A percentile compares a stretch with the other conserved stretches of the same genome.
Evolutionary conservation across 768 basidiomycete genomes (phyloP).

Genomic region (Phaeolepiota aurea): DNA sequence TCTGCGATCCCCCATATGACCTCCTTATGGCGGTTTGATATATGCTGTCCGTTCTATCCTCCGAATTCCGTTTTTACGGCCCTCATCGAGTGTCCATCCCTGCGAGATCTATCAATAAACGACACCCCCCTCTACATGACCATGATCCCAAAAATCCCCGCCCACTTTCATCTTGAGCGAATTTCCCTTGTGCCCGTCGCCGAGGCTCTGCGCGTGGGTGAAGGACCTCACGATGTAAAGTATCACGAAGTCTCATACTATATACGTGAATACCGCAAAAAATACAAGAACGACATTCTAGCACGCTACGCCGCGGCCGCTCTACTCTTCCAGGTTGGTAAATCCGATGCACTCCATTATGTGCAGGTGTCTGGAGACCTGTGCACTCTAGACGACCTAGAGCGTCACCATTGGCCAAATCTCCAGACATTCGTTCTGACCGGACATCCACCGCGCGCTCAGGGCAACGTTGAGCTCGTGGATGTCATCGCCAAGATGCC

Average conservation of each 20-base stretch:
- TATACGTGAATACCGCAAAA: conserved; percentile 28
- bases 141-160: conserved; percentile 21
- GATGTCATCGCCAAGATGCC: conserved; percentile 28
- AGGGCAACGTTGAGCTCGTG: conserved; percentile 17
- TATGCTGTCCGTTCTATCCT: conserved; percentile 31
- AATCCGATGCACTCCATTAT: conserved; percentile 19
- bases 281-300: conserved; percentile 24
- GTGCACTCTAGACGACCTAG: conserved; percentile 21
- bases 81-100: conserved; percentile 22
- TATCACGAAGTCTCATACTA: conserved; percentile 27
- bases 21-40: conserved; percentile 22
- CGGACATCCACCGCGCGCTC: conserved; percentile 23
- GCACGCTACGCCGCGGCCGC: conserved; percentile 19
- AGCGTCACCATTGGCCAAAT: conserved; percentile 23
- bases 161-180: conserved; percentile 21
- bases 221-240: conserved; percentile 28
- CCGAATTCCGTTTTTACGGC: conserved; percentile 25
- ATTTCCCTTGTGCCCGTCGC: conserved; percentile 28
- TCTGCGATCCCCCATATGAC: conserved; percentile 27
- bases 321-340: conserved; percentile 22
- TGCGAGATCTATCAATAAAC: conserved; percentile 25
- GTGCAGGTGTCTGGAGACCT: conserved; percentile 30
- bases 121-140: conserved; percentile 31
- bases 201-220: conserved; percentile 31
- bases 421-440: conserved; percentile 30